A percentile compares a stretch with the other conserved stretches of the same genome.
Conservation (phyloP, 768 basidiomycete species). For the Dendrothele bispora region DNA sequence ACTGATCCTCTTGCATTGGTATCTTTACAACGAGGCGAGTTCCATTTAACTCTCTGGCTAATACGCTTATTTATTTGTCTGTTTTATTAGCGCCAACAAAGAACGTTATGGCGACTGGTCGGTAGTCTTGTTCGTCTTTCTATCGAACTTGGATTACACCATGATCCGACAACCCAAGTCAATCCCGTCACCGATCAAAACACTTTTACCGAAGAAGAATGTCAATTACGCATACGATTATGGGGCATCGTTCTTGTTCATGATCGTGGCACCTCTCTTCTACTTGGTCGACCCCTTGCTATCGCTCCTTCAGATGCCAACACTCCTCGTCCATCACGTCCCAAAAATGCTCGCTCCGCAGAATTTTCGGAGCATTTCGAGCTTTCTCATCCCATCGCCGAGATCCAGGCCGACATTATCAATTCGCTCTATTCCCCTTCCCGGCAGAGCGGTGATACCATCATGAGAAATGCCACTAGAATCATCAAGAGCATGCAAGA, state of each 20-base stretch:
- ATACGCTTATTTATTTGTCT: not conserved
- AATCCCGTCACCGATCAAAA: conserved; percentile 18
- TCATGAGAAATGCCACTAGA: conserved; percentile 75
- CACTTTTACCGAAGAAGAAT: conserved; percentile 74
- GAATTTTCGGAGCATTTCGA: conserved; percentile 82
- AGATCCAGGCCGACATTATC: conserved; percentile 88
- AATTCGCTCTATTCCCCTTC: conserved; percentile 81
- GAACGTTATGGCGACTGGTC: conserved; percentile 85
- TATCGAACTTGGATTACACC: conserved; percentile 83
- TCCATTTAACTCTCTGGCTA: not conserved
- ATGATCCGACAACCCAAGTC: conserved; percentile 73
- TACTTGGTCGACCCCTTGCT: conserved; percentile 81
- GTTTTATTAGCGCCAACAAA: conserved; percentile 72
- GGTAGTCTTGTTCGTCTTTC: conserved; percentile 81
- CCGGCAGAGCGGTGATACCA: conserved; percentile 63
- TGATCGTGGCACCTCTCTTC: conserved; percentile 85
- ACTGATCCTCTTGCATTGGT: conserved; percentile 84
- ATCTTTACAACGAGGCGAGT: conserved; percentile 82
- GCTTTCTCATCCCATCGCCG: conserved; percentile 70
- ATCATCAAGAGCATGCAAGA: conserved; percentile 78
- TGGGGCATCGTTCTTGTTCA: conserved; percentile 87
- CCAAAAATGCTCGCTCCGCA: conserved; percentile 33
- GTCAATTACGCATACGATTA: conserved; percentile 74
- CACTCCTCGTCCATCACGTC: conserved; percentile 66
- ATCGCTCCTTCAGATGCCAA: conserved; percentile 84